These are phyloP conservation scores for Corchorus olitorius DNA, from an alignment of 345 rosid species.

Conservation along the genomic window DNA sequence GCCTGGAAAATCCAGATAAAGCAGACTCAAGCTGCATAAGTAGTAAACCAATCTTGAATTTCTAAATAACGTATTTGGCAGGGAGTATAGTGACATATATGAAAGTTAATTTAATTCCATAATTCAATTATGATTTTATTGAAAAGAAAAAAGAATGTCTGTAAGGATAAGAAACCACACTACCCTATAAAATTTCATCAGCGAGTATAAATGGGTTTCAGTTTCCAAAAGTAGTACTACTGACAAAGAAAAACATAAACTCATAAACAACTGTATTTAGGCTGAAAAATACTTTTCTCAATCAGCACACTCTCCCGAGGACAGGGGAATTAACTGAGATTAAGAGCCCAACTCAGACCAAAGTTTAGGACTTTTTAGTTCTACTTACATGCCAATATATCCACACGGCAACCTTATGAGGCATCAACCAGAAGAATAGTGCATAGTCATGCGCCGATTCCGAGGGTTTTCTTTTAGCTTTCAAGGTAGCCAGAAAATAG, in stretches of 20 bases:
- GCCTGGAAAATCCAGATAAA: conserved; percentile 7
- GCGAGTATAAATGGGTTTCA: not conserved
- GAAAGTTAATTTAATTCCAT: not conserved
- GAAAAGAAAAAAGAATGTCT: not conserved
- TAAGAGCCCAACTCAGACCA: not conserved
- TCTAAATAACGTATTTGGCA: not conserved
- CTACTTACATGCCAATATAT: conserved; percentile 95
- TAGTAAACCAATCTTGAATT: not conserved
- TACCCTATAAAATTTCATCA: not conserved
- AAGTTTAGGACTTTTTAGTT: not conserved
- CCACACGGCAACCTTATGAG: conserved; percentile 92
- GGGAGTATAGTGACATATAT: not conserved
- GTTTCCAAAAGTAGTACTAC: not conserved
- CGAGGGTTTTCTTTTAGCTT: conserved; percentile 50
- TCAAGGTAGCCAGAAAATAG: conserved; percentile 74
- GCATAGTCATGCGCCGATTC: conserved; percentile 42
- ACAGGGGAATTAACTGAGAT: not conserved
- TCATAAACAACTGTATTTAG: not conserved
- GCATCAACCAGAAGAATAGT: conserved; percentile 95
- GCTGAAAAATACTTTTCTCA: conserved; percentile 1
- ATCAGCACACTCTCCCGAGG: not conserved
- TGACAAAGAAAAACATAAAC: not conserved
- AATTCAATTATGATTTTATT: not conserved
- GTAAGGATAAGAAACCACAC: not conserved
- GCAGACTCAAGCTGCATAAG: not conserved